A percentile compares a stretch with the other conserved stretches of the same genome.
Evolutionary conservation across 108 stramenopile species (phyloP).

Genomic region (Parmales sp.): DNA sequence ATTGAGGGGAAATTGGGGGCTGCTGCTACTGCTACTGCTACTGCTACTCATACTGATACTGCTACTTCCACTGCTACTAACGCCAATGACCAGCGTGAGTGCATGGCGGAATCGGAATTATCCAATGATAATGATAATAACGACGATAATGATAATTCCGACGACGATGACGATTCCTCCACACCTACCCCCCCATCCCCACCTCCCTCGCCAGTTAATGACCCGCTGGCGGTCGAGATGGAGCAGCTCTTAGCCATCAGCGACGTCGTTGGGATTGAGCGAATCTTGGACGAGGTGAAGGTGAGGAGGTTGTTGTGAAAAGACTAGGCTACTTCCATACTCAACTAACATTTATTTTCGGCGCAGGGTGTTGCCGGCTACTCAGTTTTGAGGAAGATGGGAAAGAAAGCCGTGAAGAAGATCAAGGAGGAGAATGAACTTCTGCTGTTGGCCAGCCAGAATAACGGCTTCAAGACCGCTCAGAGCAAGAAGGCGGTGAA

Average conservation of each 20-base stretch:
- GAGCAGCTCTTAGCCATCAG: slow-evolving; percentile 30
- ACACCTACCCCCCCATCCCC: slow-evolving; percentile 14
- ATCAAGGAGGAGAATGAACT: slow-evolving; percentile 33
- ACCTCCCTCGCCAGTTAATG: slow-evolving; percentile 23
- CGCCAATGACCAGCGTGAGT: not conserved
- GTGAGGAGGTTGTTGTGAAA: too few species aligned
- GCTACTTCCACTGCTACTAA: not conserved
- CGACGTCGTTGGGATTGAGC: slow-evolving; percentile 63
- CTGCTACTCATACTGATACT: not conserved
- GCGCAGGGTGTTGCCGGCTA: slow-evolving; percentile 77
- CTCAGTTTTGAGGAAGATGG: slow-evolving; percentile 71
- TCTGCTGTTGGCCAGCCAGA: not conserved
- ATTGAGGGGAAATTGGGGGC: slow-evolving; percentile 15
- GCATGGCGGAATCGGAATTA: slow-evolving; percentile 11
- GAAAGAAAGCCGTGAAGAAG: slow-evolving; percentile 75
- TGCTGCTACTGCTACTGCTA: not conserved
- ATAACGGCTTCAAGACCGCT: not conserved
- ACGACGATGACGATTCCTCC: slow-evolving; percentile 15
- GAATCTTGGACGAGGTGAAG: slow-evolving; percentile 50
- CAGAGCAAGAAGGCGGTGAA: slow-evolving; percentile 15
- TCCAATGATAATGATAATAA: slow-evolving; percentile 10
- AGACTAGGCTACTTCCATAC: too few species aligned
- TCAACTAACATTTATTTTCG: too few species aligned
- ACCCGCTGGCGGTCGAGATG: slow-evolving; percentile 17
- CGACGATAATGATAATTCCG: not conserved